Conservation (phyloP, 345 rosid species). For the Bruguiera sexangula region DNA sequence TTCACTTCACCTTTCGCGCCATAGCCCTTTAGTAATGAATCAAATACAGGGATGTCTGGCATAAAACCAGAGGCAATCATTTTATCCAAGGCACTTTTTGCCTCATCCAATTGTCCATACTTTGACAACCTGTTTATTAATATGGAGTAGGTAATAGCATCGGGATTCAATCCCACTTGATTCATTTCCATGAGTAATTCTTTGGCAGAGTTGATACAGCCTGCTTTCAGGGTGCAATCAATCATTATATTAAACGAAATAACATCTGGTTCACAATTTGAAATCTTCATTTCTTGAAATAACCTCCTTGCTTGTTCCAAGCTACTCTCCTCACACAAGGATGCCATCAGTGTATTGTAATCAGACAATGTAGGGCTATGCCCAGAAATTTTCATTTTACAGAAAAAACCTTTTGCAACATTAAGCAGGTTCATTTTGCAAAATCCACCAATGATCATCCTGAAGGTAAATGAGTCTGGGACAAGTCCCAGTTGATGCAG, state of each 20-base stretch:
- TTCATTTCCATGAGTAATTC: constrained; percentile 47
- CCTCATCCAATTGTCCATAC: constrained; percentile 52
- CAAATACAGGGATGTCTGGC: constrained; percentile 44
- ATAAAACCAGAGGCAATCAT: constrained; percentile 54
- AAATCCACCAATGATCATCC: constrained; percentile 49
- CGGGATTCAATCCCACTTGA: constrained; percentile 49
- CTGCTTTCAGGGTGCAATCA: constrained; percentile 52
- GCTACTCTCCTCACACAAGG: constrained; percentile 60
- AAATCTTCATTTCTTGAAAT: constrained; percentile 47
- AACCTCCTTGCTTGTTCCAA: constrained; percentile 59
- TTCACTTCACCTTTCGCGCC: constrained; percentile 42
- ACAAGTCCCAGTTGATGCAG: constrained; percentile 35
- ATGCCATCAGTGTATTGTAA: constrained; percentile 49
- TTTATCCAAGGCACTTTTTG: constrained; percentile 43
- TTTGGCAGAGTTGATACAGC: constrained; percentile 49
- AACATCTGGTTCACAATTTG: constrained; percentile 34
- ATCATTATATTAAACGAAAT: constrained; percentile 55
- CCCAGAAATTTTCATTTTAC: constrained; percentile 42
- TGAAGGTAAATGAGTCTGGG: constrained; percentile 49
- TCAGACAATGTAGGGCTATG: constrained; percentile 37
- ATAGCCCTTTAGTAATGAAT: constrained; percentile 56
- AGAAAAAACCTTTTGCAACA: constrained; percentile 57
- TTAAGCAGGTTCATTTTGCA: constrained; percentile 50
- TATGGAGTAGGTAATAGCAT: constrained; percentile 47
- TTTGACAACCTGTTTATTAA: constrained; percentile 55